A percentile compares a stretch with the other conserved stretches of the same genome.
Evolutionary conservation across 768 basidiomycete species (phyloP).

Genomic region (Trametes cingulata): DNA sequence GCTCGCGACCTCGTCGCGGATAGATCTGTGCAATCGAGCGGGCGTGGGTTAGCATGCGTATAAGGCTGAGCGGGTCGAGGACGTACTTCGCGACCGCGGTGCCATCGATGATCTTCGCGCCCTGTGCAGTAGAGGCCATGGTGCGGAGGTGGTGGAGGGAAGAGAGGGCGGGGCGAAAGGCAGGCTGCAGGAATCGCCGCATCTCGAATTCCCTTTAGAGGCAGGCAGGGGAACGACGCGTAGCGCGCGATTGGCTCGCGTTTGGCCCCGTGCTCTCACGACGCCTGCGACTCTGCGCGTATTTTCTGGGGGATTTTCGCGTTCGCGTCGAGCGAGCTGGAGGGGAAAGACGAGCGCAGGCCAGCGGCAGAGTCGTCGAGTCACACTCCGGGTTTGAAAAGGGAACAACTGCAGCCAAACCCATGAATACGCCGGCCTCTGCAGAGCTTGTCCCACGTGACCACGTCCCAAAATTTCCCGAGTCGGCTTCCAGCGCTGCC

Average conservation of each 20-base stretch:
- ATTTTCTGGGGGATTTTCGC: constrained; percentile 3
- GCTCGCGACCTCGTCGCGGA: constrained; percentile 74
- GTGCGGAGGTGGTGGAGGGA: constrained; percentile 23
- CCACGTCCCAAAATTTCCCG: constrained; percentile 22
- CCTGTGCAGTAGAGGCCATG: constrained; percentile 30
- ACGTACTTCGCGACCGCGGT: constrained; percentile 80
- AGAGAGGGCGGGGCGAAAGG: constrained; percentile 21
- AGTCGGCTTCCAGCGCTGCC: constrained; percentile 10
- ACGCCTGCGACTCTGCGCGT: constrained; percentile 7
- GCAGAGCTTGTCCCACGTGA: constrained; percentile 17
- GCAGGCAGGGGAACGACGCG: constrained; percentile 24
- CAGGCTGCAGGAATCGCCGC: constrained; percentile 22
- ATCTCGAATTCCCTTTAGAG: constrained; percentile 29
- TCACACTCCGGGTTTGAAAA: constrained; percentile 6
- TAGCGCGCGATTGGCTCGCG: constrained; percentile 21
- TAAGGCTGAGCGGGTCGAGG: constrained; percentile 2
- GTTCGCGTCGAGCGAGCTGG: constrained; percentile 1
- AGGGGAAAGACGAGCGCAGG: constrained; percentile 1
- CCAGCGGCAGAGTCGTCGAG: constrained; percentile 2
- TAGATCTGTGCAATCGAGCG: constrained; percentile 53
- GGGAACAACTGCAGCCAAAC: not conserved
- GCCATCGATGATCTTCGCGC: constrained; percentile 75
- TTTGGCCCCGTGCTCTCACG: constrained; percentile 11
- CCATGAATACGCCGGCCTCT: constrained; percentile 1
- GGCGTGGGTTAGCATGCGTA: not conserved